phyloP scores from a whole-genome alignment of 2,329 filamentous ascomycete species.

The Pseudopyrenochaeta lycopersici region DNA sequence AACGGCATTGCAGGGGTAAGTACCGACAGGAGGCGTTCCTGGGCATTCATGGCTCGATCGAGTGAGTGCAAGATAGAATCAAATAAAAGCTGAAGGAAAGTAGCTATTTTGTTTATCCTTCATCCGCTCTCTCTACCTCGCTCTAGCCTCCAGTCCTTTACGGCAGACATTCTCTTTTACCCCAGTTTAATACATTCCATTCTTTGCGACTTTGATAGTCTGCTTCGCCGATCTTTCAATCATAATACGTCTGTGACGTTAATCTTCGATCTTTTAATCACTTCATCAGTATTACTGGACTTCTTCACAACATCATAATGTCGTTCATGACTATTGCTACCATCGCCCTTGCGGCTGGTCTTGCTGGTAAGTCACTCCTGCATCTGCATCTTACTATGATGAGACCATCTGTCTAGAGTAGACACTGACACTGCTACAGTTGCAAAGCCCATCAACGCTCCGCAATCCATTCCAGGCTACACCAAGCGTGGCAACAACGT shows the following conservation, averaged over 20 bases:
- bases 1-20: slow-evolving; percentile 24
- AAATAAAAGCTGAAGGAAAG: slow-evolving; percentile 40
- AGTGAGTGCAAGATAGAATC: not conserved
- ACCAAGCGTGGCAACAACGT: slow-evolving; percentile 19
- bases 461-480: slow-evolving; percentile 20
- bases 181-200: slow-evolving; percentile 36
- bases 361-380: slow-evolving; percentile 36
- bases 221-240: slow-evolving; percentile 31
- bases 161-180: slow-evolving; percentile 22
- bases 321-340: slow-evolving; percentile 35
- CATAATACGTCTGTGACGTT: slow-evolving; percentile 44
- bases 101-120: slow-evolving; percentile 19
- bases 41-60: slow-evolving; percentile 1
- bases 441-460: slow-evolving; percentile 36
- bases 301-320: slow-evolving; percentile 32
- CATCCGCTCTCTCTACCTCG: slow-evolving; percentile 28
- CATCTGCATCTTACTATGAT: not conserved
- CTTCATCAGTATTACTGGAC: slow-evolving; percentile 31
- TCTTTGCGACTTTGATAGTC: slow-evolving; percentile 49
- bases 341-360: slow-evolving; percentile 43
- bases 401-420: not conserved
- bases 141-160: slow-evolving; percentile 12
- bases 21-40: slow-evolving; percentile 12
- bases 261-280: slow-evolving; percentile 36
- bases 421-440: slow-evolving; percentile 27